phyloP scores from a whole-genome alignment of 768 basidiomycete species.

The Tephrocybe sp. region DNA sequence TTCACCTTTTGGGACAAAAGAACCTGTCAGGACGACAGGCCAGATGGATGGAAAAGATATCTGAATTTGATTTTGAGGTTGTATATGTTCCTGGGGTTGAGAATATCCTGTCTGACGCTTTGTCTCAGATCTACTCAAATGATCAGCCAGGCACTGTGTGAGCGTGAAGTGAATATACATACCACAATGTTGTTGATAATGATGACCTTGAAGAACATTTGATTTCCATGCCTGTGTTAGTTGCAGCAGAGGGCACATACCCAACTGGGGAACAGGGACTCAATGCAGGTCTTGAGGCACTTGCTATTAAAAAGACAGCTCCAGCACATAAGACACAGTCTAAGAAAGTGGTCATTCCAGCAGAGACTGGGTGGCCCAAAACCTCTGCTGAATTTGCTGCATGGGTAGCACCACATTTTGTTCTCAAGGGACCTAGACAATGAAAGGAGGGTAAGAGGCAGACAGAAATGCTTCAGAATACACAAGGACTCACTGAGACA shows the following conservation, averaged over 20 bases:
- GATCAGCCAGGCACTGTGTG: constrained; percentile 13
- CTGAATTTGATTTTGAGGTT: constrained; percentile 6
- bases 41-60: constrained; percentile 10
- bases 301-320: too few species aligned
- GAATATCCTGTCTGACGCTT: constrained; percentile 4
- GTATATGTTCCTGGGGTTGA: not conserved
- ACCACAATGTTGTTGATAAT: constrained; percentile 3
- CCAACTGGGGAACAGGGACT: not conserved
- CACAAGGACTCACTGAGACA: too few species aligned
- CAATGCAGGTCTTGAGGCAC: too few species aligned
- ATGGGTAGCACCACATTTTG: constrained; percentile 10
- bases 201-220: not conserved
- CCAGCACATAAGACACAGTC: not conserved
- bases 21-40: too few species aligned
- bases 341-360: not conserved
- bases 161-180: constrained; percentile 13
- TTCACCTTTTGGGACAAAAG: too few species aligned
- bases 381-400: constrained; percentile 5
- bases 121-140: constrained; percentile 5
- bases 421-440: constrained; percentile 14
- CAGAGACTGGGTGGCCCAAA: not conserved
- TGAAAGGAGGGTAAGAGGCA: constrained; percentile 15
- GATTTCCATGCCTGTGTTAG: constrained; percentile 4
- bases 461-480: too few species aligned
- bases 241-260: constrained; percentile 3